A percentile compares a stretch with the other conserved stretches of the same genome.
Evolutionary conservation across 2,329 filamentous ascomycete genomes (phyloP).

Genomic region (Calycina herbarum): DNA sequence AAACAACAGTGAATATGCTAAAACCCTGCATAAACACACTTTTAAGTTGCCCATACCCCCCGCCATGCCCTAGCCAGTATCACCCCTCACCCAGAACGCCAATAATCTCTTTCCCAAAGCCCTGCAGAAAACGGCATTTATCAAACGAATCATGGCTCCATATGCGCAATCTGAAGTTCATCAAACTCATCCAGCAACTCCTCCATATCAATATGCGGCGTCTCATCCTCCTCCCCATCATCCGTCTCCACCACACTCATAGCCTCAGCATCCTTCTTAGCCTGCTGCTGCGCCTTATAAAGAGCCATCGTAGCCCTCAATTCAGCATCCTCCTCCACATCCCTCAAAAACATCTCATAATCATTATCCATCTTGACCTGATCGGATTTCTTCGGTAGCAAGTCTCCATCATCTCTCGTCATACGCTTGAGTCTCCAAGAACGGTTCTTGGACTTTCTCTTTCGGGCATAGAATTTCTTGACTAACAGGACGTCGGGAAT

Average conservation of each 20-base stretch:
- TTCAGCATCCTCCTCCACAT: slow-evolving; percentile 94
- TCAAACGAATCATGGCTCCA: slow-evolving; percentile 5
- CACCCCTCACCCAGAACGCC: neutral
- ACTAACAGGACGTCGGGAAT: slow-evolving; percentile 93
- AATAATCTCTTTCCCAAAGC: neutral
- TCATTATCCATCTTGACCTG: slow-evolving; percentile 87
- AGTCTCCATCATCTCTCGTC: slow-evolving; percentile 83
- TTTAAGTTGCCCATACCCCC: slow-evolving; percentile 3
- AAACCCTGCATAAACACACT: neutral
- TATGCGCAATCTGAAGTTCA: slow-evolving; percentile 66
- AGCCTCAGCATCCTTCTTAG: slow-evolving; percentile 56
- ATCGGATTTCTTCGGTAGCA: slow-evolving; percentile 83
- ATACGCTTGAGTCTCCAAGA: slow-evolving; percentile 97
- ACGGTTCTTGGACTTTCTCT: slow-evolving; percentile 78
- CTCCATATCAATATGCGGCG: slow-evolving; percentile 72
- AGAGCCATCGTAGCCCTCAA: slow-evolving; percentile 79
- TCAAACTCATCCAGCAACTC: slow-evolving; percentile 91
- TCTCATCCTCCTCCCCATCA: slow-evolving; percentile 61
- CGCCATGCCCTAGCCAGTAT: neutral
- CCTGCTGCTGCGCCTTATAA: slow-evolving; percentile 65
- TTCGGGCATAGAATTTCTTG: slow-evolving; percentile 92
- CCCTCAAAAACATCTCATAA: slow-evolving; percentile 95
- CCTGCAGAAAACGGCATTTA: neutral
- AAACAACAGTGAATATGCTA: neutral
- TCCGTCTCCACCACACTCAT: slow-evolving; percentile 68